Evolutionary conservation across 1,284 basidiomycete species (phyloP), one percentile per base, ranked within the genome.

Genomic region (Spongispora temasekensis): DNA sequence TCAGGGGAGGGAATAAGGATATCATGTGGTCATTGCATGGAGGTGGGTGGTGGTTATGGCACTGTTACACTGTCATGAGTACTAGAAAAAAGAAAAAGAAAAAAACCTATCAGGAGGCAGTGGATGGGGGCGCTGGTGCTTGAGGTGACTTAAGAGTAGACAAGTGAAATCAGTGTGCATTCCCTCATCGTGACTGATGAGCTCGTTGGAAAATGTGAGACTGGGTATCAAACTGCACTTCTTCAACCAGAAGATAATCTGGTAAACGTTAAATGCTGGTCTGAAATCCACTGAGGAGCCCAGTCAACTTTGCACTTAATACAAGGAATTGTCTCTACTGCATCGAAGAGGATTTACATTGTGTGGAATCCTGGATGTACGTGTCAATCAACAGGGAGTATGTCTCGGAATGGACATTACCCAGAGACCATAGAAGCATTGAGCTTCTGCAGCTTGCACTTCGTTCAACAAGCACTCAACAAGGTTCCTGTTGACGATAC

Each of bases 161-260:
- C 97, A 98, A 1, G 97, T 96, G 73, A 99, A 97, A 76, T 95
- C 97, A 81, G 97, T 98, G 79, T 98, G 97, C 82, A 98, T 91
- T 59, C 97, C 97, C 79, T 99, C 97, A 72, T 99, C 97, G 51
- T 96, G 90, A 59, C 93, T 95, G 78, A 98, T 99, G 73, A 98
- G 88, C 79, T 97, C 94, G 75, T 98, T 98, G 51, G 97, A 98
- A 79, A 96, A 97, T 0, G 95, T 97, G 53, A 98, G 83, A 48
- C 97, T 97, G 54, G 96, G 97, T 97, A 98, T 98, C 51, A 98
- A 83, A 51, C 97, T 97, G 55, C 97, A 91, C 82, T 98, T 98
- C 88, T 98, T 98, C 72, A 99, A 78, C 97, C 97, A 98, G 77
- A 98, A 98, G 77, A 98, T 96, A n/a, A 19, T 78, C 98, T 95